Base-by-base conservation (phyloP, 345 rosid species). In the Syzygium aromaticum region DNA sequence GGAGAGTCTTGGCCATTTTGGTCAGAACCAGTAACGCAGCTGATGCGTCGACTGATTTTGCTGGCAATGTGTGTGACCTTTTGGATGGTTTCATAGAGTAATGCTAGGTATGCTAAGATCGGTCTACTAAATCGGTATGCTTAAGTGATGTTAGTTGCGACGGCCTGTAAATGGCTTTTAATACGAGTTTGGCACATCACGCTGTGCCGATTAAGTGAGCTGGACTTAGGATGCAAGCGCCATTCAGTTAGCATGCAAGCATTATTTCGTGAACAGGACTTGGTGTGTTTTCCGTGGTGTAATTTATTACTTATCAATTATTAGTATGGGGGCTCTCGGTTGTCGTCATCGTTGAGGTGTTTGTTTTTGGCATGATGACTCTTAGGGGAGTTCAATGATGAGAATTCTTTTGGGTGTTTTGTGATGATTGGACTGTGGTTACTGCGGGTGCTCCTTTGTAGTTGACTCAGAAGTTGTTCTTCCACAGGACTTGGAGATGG, bases 291-390 rank as follows among this genome's bases (percentile, higher is more conserved):
- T 25, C 11, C 2, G n/a, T 10, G 5, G 25, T 25, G n/a, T 57
- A 10, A 57, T 57, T 57, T 27, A 25, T 57, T 57, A 57, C 13
- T 57, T 38, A 21, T 73, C 14, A 73, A 10, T 11, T 25, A 4
- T 19, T 19, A 10, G 49, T 73, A 38, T 1, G 49, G 82, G 25
- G 82, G 49, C 40, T 73, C 82, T 5, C 82, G 7, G 46, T 43
- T 0, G 0, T 21, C 7, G 0, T 19, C 2, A 0, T 38, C 1
- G 14, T 38, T 2, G 40, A 73, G 46, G 46, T 10, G 46, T 67
- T 33, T 73, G 82, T 10, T 73, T 10, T 73, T 73, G 82, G 82
- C 49, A 10, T 73, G 49, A 73, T 73, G 82, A 73, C 27, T 73
- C 82, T 40, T 38, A 19, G 49, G 1, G 12, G 25, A 73, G 82